A percentile compares a stretch with the other conserved stretches of the same genome.
phyloP scores from a whole-genome alignment of 768 basidiomycete genomes.

The Mycena maculata region DNA sequence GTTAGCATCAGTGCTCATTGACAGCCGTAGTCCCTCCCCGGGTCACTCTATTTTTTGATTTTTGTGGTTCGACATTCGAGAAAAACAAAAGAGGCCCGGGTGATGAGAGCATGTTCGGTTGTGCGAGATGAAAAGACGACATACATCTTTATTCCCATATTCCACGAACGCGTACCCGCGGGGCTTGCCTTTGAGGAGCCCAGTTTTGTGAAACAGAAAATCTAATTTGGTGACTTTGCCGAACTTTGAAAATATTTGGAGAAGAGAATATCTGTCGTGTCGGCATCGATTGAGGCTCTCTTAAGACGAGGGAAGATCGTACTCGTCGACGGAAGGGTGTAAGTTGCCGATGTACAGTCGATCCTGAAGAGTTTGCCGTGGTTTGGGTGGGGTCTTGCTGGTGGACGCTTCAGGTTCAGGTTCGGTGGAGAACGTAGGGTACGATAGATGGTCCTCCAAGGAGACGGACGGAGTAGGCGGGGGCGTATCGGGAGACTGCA shows the following conservation, averaged over 20 bases:
- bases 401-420: constrained; percentile 33
- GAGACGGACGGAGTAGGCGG: not conserved
- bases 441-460: constrained; percentile 36
- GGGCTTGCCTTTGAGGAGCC: constrained; percentile 89
- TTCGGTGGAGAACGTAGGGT: constrained; percentile 36
- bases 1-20: constrained; percentile 33
- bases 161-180: constrained; percentile 96
- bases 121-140: constrained; percentile 47
- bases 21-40: constrained; percentile 22
- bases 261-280: constrained; percentile 78
- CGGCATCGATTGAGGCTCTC: not conserved
- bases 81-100: constrained; percentile 63
- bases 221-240: constrained; percentile 95
- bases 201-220: constrained; percentile 95
- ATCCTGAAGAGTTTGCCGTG: constrained; percentile 66
- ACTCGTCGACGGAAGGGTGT: constrained; percentile 90
- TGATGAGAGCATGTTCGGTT: constrained; percentile 37
- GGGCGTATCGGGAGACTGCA: constrained; percentile 9
- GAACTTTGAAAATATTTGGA: constrained; percentile 91
- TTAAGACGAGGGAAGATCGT: constrained; percentile 36
- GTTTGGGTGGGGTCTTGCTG: constrained; percentile 29
- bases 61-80: constrained; percentile 30
- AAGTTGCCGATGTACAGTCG: constrained; percentile 93
- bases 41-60: constrained; percentile 29
- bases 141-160: constrained; percentile 81